Base-by-base conservation (phyloP, 2,329 filamentous ascomycete species). In the Basipetospora sp. region DNA sequence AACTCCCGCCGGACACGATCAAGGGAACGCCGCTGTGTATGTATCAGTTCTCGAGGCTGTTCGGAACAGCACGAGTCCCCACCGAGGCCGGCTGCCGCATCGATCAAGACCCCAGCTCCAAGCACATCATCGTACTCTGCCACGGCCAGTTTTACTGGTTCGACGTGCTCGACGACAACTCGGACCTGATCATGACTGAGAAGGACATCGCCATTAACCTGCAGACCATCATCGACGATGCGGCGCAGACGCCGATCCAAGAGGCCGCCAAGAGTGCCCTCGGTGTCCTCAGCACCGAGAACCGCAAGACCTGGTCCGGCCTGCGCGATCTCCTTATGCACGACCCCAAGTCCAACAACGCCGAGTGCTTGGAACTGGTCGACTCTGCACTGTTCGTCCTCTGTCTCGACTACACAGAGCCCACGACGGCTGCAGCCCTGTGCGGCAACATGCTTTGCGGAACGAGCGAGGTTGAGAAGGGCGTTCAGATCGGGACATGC, bases 91-190 rank as follows among this genome's bases (percentile, higher is more conserved):
- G 90, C 4, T 98, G 90, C 54, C 81, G 94, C 48, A 96, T 98
- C 50, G 86, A 87, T 45, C 87, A 96, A 54, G 87, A 96, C 50
- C 82, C 86, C 1, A 74, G 78, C n/a, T 84, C 88, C 3, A 93
- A 86, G 60, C 90, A 98, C 55, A 67, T 98, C 27, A 81, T 94
- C 8, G 85, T 96, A 31, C 70, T 96, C 59, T 93, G 85, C 53
- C 83, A 88, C 45, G 90, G 90, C 2, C 90, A 98, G 48, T 87
- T 96, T 51, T 98, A 98, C 59, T 96, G 88, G 88, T 98, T 98
- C 50, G 90, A 98, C 56, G 87, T 94, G 2, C 65, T 98, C 14
- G 90, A 98, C 48, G 80, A 88, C 47, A 93, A 94, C 57, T 82
- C 82, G 5, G 90, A 98, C 55, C 64, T 93, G 40, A 94, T 98